These are phyloP conservation scores for Leccinum boreale DNA, from an alignment of 768 basidiomycete genomes.

Conservation along the genomic window DNA sequence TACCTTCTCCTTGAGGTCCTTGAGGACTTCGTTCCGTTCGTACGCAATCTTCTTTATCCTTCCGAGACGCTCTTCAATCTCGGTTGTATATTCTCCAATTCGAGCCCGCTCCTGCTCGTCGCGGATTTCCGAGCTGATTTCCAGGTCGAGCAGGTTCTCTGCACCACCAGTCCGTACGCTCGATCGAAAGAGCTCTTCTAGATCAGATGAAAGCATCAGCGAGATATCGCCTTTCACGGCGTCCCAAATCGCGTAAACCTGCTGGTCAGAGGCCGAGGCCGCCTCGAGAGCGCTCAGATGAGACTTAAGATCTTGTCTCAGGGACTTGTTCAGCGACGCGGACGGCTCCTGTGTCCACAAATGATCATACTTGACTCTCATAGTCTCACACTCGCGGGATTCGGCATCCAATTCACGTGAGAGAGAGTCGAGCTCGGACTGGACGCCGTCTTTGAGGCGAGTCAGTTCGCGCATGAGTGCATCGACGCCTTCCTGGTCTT, in stretches of 20 bases:
- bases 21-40: slow-evolving; percentile 83
- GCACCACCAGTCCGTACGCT: slow-evolving; percentile 39
- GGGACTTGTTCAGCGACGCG: slow-evolving; percentile 62
- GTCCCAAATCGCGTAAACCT: slow-evolving; percentile 73
- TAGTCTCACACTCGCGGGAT: slow-evolving; percentile 81
- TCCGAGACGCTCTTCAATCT: slow-evolving; percentile 77
- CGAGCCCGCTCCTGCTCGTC: slow-evolving; percentile 67
- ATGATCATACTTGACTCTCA: slow-evolving; percentile 85
- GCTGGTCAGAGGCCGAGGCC: slow-evolving; percentile 74
- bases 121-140: slow-evolving; percentile 56
- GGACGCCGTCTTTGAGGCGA: slow-evolving; percentile 55
- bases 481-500: slow-evolving; percentile 68
- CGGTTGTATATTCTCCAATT: slow-evolving; percentile 61
- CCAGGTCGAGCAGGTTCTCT: slow-evolving; percentile 68
- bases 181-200: slow-evolving; percentile 63
- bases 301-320: slow-evolving; percentile 77
- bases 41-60: slow-evolving; percentile 77
- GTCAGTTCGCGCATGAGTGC: slow-evolving; percentile 56
- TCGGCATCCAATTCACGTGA: slow-evolving; percentile 75
- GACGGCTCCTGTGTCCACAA: slow-evolving; percentile 86
- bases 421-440: slow-evolving; percentile 57
- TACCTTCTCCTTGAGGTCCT: slow-evolving; percentile 96
- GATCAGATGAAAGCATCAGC: slow-evolving; percentile 53
- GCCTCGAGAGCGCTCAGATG: slow-evolving; percentile 70
- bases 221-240: slow-evolving; percentile 61